phyloP scores from a whole-genome alignment of 2,329 filamentous ascomycete genomes.

The Microsporum ferrugineum region DNA sequence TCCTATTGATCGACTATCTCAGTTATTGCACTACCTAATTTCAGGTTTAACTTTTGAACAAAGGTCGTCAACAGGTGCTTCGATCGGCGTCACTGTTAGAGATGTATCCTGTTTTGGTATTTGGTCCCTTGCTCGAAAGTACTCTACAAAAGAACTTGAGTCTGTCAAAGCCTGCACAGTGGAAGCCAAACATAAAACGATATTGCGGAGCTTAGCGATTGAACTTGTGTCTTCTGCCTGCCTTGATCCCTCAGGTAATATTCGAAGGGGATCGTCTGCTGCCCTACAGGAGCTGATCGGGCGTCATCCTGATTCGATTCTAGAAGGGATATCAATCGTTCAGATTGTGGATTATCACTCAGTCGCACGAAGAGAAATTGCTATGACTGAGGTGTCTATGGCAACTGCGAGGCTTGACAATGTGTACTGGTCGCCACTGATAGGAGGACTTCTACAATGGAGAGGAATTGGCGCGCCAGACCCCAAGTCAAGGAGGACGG shows the following conservation, averaged over 20 bases:
- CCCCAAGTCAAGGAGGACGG: constrained; percentile 57
- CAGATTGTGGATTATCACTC: constrained; percentile 88
- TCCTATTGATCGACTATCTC: constrained; percentile 55
- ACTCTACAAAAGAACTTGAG: constrained; percentile 66
- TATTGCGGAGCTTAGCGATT: constrained; percentile 67
- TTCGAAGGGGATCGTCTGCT: constrained; percentile 81
- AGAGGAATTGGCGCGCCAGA: constrained; percentile 76
- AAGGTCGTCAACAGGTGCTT: constrained; percentile 69
- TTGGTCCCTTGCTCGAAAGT: constrained; percentile 82
- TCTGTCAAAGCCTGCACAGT: constrained; percentile 39
- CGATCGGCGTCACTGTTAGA: constrained; percentile 77
- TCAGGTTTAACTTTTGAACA: constrained; percentile 82
- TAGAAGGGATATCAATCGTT: constrained; percentile 71
- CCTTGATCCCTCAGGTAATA: constrained; percentile 84
- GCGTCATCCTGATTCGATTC: constrained; percentile 74
- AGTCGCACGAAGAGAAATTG: constrained; percentile 74
- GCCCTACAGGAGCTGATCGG: constrained; percentile 90
- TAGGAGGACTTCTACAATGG: constrained; percentile 67
- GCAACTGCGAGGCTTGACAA: constrained; percentile 54
- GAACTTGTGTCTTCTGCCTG: constrained; percentile 73
- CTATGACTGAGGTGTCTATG: constrained; percentile 64
- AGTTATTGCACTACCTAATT: constrained; percentile 65
- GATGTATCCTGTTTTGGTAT: constrained; percentile 95
- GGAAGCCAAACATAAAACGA: constrained; percentile 25
- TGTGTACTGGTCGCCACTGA: constrained; percentile 56